Evolutionary conservation across 2,329 filamentous ascomycete species (phyloP).

Genomic region (Clonostachys chloroleuca): DNA sequence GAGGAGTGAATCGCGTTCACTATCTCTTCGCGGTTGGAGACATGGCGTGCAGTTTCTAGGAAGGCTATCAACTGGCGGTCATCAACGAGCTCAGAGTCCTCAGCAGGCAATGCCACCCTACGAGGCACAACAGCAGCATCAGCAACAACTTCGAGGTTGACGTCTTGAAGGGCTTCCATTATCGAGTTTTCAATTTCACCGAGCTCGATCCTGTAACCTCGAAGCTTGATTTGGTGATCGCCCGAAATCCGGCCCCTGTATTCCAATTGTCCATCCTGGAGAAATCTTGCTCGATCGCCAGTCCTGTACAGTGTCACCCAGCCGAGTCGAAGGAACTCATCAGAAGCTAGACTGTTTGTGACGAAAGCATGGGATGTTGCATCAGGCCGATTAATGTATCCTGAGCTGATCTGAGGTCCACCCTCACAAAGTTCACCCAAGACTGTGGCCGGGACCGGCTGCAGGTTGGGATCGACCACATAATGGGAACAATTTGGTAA

Average conservation of each 20-base stretch:
- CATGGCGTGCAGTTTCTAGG: slow-evolving; percentile 4
- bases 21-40: too few relatives aligned
- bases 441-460: slow-evolving; percentile 5
- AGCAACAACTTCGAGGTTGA: neutral
- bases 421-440: slow-evolving; percentile 5
- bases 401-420: slow-evolving; percentile 2
- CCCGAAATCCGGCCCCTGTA: slow-evolving; percentile 5
- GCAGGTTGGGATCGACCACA: slow-evolving; percentile 25
- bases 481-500: slow-evolving; percentile 25
- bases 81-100: slow-evolving; percentile 4
- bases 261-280: slow-evolving; percentile 3
- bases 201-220: slow-evolving; percentile 8
- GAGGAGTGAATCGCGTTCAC: too few relatives aligned
- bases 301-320: slow-evolving; percentile 7
- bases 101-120: neutral
- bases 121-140: neutral
- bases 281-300: slow-evolving; percentile 4
- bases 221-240: slow-evolving; percentile 8
- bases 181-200: slow-evolving; percentile 8
- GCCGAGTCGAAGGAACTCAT: neutral
- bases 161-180: neutral
- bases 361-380: slow-evolving; percentile 4
- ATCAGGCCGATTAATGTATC: slow-evolving; percentile 4
- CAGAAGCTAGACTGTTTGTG: neutral
- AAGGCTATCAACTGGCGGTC: slow-evolving; percentile 14